Percentiles rank a stretch among this genome's conserved stretches.
These are phyloP conservation scores for Cardamine resedifolia DNA, from an alignment of 345 rosid species.

Conservation along the genomic window DNA sequence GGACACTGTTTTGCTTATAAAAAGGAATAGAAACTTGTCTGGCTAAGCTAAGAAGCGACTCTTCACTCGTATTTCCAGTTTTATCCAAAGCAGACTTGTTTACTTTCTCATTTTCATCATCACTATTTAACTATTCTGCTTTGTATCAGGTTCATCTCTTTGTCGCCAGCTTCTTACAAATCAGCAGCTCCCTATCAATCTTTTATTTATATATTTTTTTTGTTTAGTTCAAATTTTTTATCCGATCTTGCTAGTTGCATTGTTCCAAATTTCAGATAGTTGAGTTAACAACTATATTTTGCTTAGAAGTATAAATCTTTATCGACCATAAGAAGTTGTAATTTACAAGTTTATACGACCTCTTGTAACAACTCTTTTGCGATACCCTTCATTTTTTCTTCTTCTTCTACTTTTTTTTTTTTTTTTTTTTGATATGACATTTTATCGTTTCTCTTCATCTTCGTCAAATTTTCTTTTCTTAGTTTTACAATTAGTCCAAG, in stretches of 20 bases:
- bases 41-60: too few relatives aligned
- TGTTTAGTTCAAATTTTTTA: too few relatives aligned
- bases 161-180: too few relatives aligned
- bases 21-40: too few relatives aligned
- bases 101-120: too few relatives aligned
- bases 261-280: neutral
- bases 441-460: neutral
- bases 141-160: too few relatives aligned
- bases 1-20: too few relatives aligned
- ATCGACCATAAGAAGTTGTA: conserved; percentile 25
- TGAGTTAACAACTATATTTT: conserved; percentile 5
- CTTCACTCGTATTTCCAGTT: too few relatives aligned
- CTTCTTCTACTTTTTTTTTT: neutral
- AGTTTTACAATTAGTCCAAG: conserved; percentile 3
- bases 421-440: neutral
- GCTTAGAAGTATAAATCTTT: conserved; percentile 1
- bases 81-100: too few relatives aligned
- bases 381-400: conserved; percentile 17
- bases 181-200: too few relatives aligned
- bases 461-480: conserved; percentile 19
- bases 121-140: too few relatives aligned
- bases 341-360: conserved; percentile 12
- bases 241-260: conserved; percentile 2
- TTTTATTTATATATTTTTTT: too few relatives aligned
- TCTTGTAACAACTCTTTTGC: conserved; percentile 7